Percentiles rank a stretch among this genome's conserved stretches.
Evolutionary conservation across 176 grass and related monocot species (phyloP).

Genomic region (Avena insularis): DNA sequence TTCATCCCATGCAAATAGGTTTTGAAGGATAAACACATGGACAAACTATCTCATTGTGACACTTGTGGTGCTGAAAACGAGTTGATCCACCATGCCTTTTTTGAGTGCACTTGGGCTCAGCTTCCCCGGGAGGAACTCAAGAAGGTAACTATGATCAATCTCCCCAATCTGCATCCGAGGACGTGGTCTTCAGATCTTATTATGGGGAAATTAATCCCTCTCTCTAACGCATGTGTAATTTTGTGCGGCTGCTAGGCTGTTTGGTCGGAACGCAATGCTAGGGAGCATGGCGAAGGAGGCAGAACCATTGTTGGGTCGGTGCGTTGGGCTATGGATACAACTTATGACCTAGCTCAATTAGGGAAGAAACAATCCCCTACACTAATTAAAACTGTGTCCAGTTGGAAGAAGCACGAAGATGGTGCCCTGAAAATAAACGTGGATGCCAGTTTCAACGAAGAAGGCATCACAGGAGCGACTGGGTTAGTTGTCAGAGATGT

Average conservation of each 20-base stretch:
- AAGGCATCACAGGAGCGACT: too few relatives aligned
- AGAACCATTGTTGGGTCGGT: background rate
- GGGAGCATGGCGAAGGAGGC: background rate
- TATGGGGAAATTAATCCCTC: background rate
- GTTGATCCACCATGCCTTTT: too few relatives aligned
- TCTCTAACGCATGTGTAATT: background rate
- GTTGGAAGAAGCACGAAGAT: too few relatives aligned
- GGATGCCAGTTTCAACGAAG: too few relatives aligned
- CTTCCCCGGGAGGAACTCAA: too few relatives aligned
- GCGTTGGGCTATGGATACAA: background rate
- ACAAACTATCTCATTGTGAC: too few relatives aligned
- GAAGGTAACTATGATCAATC: background rate
- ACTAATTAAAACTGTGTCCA: too few relatives aligned
- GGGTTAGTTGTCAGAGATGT: too few relatives aligned
- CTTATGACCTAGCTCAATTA: background rate
- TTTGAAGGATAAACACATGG: too few relatives aligned
- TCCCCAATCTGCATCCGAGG: background rate
- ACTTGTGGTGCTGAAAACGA: too few relatives aligned
- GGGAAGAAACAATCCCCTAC: background rate
- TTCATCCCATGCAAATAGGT: too few relatives aligned
- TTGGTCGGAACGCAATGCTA: background rate
- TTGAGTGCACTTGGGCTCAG: too few relatives aligned
- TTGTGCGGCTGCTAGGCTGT: background rate
- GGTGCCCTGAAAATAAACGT: background rate
- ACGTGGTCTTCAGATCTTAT: background rate